Evolutionary conservation across 768 basidiomycete species (phyloP).

Genomic region (Aureoboletus auriporus): DNA sequence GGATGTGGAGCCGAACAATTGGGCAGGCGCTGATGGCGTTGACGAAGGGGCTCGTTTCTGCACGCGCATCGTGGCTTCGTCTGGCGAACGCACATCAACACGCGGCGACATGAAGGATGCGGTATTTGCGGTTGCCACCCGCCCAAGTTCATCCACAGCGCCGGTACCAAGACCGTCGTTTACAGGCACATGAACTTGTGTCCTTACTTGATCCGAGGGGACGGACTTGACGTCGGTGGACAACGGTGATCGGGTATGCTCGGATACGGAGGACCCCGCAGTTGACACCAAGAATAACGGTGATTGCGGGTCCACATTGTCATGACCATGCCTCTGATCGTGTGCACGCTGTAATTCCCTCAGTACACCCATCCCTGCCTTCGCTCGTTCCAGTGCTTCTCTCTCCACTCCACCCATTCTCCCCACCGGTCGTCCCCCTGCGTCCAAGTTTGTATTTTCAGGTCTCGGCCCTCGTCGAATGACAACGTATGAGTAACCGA

Average conservation of each 20-base stretch:
- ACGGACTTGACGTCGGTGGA: conserved; percentile 17
- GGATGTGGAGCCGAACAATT: conserved; percentile 6
- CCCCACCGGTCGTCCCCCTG: conserved; percentile 15
- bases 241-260: conserved; percentile 12
- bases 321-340: conserved; percentile 15
- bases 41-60: conserved; percentile 11
- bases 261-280: conserved; percentile 2
- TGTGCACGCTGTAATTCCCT: conserved; percentile 25
- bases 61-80: conserved; percentile 7
- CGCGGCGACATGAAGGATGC: conserved; percentile 20
- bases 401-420: conserved; percentile 29
- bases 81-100: conserved; percentile 19
- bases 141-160: conserved; percentile 13
- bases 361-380: conserved; percentile 10
- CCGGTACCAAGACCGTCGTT: conserved; percentile 16
- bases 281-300: conserved; percentile 17
- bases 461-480: conserved; percentile 79
- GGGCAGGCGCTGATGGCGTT: conserved; percentile 13
- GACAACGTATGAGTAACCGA: conserved; percentile 87
- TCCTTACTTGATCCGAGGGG: conserved; percentile 18
- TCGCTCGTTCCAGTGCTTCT: conserved; percentile 27
- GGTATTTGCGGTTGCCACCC: conserved; percentile 14
- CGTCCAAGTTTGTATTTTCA: conserved; percentile 5
- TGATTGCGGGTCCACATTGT: conserved; percentile 23
- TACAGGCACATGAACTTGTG: conserved; percentile 14